Base-by-base conservation (phyloP, 495 filamentous ascomycete species). In the Melanomma pulvis-pyrius region DNA sequence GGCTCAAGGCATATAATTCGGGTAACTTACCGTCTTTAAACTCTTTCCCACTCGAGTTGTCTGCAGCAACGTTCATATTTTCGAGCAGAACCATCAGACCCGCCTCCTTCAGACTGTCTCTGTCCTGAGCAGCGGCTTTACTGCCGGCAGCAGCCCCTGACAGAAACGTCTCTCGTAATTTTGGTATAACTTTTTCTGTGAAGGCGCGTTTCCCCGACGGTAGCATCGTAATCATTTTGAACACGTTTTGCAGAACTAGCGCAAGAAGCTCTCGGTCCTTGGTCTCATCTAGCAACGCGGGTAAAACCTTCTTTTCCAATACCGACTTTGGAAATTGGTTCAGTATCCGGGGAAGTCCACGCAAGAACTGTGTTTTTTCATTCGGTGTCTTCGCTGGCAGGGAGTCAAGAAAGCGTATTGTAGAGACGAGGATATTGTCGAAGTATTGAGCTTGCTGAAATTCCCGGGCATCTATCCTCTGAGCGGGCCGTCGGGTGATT, bases 401-500 rank as follows among this genome's bases (percentile, higher is more conserved):
- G 0, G 85, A 82, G 66, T 98, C 94, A 25, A 98, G 79, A 71
- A 98, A 98, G 25, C 96, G 92, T 56, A 98, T 92, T 0, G 96
- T 94, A 1, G 92, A 94, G 26, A 98, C 90, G 24, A 98, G 82
- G 54, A 97, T 92, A 73, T 97, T 98, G 75, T 98, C 92, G 67
- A 98, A 98, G 74, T 96, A 98, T 64, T 87, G 85, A 63, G 91
- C 92, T 74, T 96, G 86, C 73, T 98, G 93, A 64, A 98, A 98
- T 67, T 96, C 93, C 55, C 87, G 85, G 36, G 93, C 96, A 59
- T 86, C 93, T 80, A 96, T 86, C 29, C 94, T 84, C 70, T 94
- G 88, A 1, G 91, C 90, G 0, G 94, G 91, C 54, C 91, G 82
- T 59, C 96, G 83, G 0, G 94, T 93, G 61, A 98, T 90, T 29